Evolutionary conservation across 2,329 filamentous ascomycete genomes (phyloP).

Genomic region (Calonectria pteridis): DNA sequence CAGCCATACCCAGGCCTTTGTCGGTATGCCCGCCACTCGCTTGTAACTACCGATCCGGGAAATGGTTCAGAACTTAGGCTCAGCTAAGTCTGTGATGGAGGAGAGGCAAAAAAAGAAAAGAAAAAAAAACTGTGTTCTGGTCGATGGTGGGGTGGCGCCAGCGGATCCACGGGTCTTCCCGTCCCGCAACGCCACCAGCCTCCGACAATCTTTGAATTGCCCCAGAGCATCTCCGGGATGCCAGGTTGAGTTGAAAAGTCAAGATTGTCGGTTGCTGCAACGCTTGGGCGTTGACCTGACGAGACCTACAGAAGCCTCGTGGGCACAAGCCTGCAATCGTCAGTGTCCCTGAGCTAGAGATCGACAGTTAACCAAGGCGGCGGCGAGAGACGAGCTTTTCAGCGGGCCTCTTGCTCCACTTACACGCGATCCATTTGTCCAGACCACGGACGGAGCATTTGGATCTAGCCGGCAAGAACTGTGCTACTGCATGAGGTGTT

Average conservation of each 20-base stretch:
- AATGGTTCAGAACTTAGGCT: background rate
- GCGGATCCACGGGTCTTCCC: background rate
- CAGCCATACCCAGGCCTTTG: background rate
- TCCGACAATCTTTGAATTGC: slow-evolving; percentile 18
- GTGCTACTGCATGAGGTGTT: slow-evolving; percentile 19
- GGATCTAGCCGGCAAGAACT: background rate
- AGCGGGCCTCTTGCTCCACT: slow-evolving; percentile 11
- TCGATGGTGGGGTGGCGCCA: slow-evolving; percentile 33
- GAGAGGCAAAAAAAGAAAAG: background rate
- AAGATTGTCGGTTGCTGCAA: background rate
- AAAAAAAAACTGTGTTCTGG: slow-evolving; percentile 16
- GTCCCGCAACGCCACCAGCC: slow-evolving; percentile 29
- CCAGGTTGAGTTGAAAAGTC: slow-evolving; percentile 6
- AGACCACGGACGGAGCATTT: background rate
- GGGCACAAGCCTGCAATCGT: background rate
- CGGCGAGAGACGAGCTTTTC: background rate
- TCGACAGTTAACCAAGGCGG: background rate
- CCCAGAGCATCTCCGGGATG: slow-evolving; percentile 22
- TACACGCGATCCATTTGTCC: slow-evolving; percentile 2
- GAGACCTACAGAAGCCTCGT: background rate
- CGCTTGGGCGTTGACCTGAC: slow-evolving; percentile 7
- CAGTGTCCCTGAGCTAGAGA: slow-evolving; percentile 11
- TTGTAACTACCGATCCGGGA: background rate
- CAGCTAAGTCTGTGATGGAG: background rate
- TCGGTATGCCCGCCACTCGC: background rate